These are phyloP conservation scores for Sarocladium kiliense DNA, from an alignment of 2,329 filamentous ascomycete species.

Conservation along the genomic window DNA sequence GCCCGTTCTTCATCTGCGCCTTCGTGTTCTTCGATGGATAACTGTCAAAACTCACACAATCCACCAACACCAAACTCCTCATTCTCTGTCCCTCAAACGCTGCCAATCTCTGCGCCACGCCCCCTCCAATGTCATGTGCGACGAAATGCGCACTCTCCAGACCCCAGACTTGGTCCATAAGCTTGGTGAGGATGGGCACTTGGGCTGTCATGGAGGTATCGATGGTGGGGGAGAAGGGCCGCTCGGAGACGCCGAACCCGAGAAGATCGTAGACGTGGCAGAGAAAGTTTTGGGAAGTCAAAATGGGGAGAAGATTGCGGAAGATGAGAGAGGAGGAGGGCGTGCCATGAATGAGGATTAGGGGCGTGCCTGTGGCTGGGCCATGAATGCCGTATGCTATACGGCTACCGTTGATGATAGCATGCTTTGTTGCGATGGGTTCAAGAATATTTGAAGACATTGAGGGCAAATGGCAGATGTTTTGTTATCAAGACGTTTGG, in stretches of 20 bases:
- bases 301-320: conserved; percentile 21
- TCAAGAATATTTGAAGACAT: background rate
- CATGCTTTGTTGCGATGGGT: conserved; percentile 21
- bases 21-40: conserved; percentile 26
- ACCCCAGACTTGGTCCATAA: conserved; percentile 20
- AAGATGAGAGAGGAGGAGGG: conserved; percentile 29
- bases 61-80: conserved; percentile 23
- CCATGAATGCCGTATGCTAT: conserved; percentile 24
- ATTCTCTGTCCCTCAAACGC: conserved; percentile 18
- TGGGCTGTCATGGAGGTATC: conserved; percentile 29
- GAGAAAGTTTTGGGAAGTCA: conserved; percentile 18
- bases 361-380: conserved; percentile 14
- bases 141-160: conserved; percentile 21
- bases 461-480: too few species aligned
- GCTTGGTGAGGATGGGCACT: conserved; percentile 21
- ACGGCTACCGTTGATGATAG: conserved; percentile 20
- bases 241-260: conserved; percentile 26
- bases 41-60: conserved; percentile 27
- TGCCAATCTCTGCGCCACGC: conserved; percentile 22
- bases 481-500: too few species aligned
- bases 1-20: conserved; percentile 23
- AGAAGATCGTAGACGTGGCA: conserved; percentile 25
- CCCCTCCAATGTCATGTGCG: conserved; percentile 27
- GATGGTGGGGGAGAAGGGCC: conserved; percentile 20
- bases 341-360: conserved; percentile 27